Conservation (phyloP, 305 asterid species). For the Fraxinus sp. region DNA sequence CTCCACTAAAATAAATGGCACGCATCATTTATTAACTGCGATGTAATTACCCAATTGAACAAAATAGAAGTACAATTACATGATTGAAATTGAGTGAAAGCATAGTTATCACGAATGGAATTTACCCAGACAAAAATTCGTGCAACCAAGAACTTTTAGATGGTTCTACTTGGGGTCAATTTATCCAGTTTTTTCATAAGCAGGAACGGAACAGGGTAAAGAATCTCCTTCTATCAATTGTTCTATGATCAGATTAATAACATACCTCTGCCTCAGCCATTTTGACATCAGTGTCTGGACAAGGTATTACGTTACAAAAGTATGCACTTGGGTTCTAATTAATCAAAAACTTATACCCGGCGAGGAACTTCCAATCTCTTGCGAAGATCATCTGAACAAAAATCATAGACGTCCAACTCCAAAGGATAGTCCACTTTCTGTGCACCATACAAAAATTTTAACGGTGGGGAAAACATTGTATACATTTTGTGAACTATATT, state of each 20-base stretch:
- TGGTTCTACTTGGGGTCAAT: neutral
- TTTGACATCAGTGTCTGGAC: conserved; percentile 55
- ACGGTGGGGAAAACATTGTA: too few relatives aligned
- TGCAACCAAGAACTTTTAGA: neutral
- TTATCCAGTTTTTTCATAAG: neutral
- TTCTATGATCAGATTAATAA: conserved; percentile 19
- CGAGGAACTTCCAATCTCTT: too few relatives aligned
- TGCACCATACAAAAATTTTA: too few relatives aligned
- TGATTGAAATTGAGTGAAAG: neutral
- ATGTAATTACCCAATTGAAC: neutral
- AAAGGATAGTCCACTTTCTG: too few relatives aligned
- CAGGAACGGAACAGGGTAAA: neutral
- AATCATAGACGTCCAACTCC: too few relatives aligned
- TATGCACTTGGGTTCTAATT: too few relatives aligned
- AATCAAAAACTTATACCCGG: too few relatives aligned
- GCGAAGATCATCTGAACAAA: too few relatives aligned
- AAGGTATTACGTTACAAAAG: too few relatives aligned
- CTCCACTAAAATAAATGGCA: neutral
- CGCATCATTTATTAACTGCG: neutral
- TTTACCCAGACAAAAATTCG: conserved; percentile 1
- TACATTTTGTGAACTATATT: too few relatives aligned
- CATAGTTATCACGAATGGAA: neutral
- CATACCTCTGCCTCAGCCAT: conserved; percentile 85
- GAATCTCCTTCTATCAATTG: conserved; percentile 12
- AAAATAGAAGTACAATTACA: neutral